A percentile compares a stretch with the other conserved stretches of the same genome.
Conservation (phyloP, 1,284 basidiomycete genomes). For the Hemileia vastatrix region DNA sequence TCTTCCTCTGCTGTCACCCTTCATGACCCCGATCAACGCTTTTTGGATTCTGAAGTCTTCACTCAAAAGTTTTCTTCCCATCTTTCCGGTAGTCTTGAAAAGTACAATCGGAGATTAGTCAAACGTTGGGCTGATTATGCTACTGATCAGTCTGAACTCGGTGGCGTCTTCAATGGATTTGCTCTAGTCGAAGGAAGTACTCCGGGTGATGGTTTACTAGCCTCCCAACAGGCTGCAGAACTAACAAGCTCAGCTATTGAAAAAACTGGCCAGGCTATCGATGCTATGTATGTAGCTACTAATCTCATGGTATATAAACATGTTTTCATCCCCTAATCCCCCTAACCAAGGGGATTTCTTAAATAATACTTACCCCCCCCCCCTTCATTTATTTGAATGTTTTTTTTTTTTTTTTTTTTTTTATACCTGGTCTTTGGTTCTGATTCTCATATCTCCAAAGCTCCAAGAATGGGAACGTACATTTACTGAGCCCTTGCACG, state of each 20-base stretch:
- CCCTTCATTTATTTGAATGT: neutral
- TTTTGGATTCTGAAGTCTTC: slow-evolving; percentile 90
- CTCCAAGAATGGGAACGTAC: slow-evolving; percentile 81
- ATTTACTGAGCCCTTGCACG: slow-evolving; percentile 90
- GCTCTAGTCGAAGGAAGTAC: slow-evolving; percentile 63
- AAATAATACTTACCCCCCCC: neutral
- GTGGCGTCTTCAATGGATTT: slow-evolving; percentile 89
- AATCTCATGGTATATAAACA: slow-evolving; percentile 63
- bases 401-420: neutral
- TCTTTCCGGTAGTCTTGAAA: slow-evolving; percentile 83
- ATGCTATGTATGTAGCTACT: slow-evolving; percentile 85
- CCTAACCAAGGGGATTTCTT: neutral
- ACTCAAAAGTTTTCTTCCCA: slow-evolving; percentile 93
- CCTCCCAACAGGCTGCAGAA: slow-evolving; percentile 46
- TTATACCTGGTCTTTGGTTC: slow-evolving; percentile 8
- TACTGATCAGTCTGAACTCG: slow-evolving; percentile 86
- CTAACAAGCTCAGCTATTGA: slow-evolving; percentile 69
- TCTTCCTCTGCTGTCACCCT: slow-evolving; percentile 61
- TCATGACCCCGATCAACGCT: slow-evolving; percentile 79
- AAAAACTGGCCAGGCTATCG: slow-evolving; percentile 88
- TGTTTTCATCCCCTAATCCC: neutral
- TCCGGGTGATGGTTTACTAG: slow-evolving; percentile 25
- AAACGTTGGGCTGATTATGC: slow-evolving; percentile 90
- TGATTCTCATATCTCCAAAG: slow-evolving; percentile 47
- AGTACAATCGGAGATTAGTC: slow-evolving; percentile 77